Evolutionary conservation across 1,139 yeast species (phyloP), one percentile per base, ranked within the genome.

Genomic region (Magnusiomyces ingens): DNA sequence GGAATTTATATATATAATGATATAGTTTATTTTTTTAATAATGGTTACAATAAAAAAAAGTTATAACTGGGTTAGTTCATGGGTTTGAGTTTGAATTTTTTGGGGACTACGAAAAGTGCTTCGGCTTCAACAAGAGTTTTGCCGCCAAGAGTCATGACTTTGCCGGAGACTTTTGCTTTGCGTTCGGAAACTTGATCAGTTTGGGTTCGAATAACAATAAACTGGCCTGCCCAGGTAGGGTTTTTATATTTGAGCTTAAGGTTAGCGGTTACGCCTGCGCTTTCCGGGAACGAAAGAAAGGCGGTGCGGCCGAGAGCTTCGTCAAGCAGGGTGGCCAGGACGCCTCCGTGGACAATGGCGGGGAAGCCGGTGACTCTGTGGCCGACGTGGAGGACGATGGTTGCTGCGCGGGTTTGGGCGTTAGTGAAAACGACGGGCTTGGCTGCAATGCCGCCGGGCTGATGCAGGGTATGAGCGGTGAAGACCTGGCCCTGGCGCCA

Each of bases 301-400:
- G 85, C 84, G 53, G 79, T 78, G 51, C 84, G 68, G 55, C 80
- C 82, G 70, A 82, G 76, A 2, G 86, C 75, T 58, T 90, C 96
- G 64, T 87, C 94, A 55, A 89, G 72, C 13, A 91, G 71, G 0
- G 95, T 84, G 8, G 95, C 95, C 41, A 91, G 69, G 45, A 91
- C 80, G 0, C 98, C 98, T 2, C 98, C 98, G 65, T 91, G 98
- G 0, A 89, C 78, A 41, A 91, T 72, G 61, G 87, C 82, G 1
- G 97, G 97, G 65, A 85, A 90, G 1, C 98, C 98, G 49, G 94
- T 83, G 40, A 90, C 70, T 58, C 78, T 78, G 64, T 84, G 81
- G 0, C 98, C 98, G 50, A 85, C 76, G 66, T 89, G 95, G 29
- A 88, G 75, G 0, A 89, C 78, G 0, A 86, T 77, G 0, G 85